Evolutionary conservation across 225 moss, liverwort and hornwort species (phyloP).

Genomic region (Pseudisothecium myosuroides): DNA sequence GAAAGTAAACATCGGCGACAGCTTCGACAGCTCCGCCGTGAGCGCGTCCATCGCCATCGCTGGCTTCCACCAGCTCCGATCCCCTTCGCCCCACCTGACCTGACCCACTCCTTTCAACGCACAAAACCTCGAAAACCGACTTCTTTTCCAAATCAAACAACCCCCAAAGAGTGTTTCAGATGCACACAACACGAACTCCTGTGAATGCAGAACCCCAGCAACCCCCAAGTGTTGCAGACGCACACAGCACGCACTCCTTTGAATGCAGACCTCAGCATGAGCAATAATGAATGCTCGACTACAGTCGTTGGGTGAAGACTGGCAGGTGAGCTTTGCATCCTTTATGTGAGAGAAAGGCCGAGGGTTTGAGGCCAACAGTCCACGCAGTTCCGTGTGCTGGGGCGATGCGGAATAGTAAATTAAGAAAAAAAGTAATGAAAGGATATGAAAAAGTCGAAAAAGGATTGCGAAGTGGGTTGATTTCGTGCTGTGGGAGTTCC

Average conservation of each 20-base stretch:
- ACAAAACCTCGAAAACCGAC: neutral
- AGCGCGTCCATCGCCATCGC: constrained; percentile 10
- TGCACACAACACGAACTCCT: no score
- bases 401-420: neutral
- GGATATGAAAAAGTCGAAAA: neutral
- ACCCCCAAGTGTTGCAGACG: neutral
- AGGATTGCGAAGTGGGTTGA: no score
- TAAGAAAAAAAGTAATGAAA: neutral
- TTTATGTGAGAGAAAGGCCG: neutral
- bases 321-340: neutral
- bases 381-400: neutral
- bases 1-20: constrained; percentile 9
- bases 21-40: neutral
- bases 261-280: no score
- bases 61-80: neutral
- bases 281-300: neutral
- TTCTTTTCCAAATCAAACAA: neutral
- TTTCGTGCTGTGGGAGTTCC: neutral
- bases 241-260: neutral
- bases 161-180: neutral
- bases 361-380: neutral
- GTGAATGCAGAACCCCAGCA: neutral
- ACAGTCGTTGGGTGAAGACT: neutral
- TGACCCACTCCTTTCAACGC: neutral
- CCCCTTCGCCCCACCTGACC: neutral